Evolutionary conservation across 371 early-diverging fungal genomes (phyloP).

Genomic region (Mucor ambiguus): DNA sequence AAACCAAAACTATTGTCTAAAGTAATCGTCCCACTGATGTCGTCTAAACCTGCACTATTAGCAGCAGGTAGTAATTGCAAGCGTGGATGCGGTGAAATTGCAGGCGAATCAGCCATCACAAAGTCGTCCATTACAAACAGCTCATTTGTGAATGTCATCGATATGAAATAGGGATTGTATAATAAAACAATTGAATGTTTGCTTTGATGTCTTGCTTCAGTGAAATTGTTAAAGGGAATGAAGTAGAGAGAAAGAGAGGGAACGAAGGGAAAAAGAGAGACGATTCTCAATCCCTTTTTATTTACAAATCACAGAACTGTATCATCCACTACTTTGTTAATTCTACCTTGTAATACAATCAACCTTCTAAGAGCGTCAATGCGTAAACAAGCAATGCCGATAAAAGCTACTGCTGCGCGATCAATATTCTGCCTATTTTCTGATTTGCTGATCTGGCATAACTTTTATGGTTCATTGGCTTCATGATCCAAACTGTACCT

Average conservation of each 20-base stretch:
- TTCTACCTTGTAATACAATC: neutral
- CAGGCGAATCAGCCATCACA: neutral
- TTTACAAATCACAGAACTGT: neutral
- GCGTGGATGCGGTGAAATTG: neutral
- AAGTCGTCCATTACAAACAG: neutral
- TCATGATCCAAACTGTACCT: neutral
- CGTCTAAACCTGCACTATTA: neutral
- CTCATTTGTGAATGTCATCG: neutral
- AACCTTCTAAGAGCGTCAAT: neutral
- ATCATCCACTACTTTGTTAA: neutral
- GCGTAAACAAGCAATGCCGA: neutral
- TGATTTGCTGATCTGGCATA: neutral
- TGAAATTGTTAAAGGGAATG: neutral
- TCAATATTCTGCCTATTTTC: neutral
- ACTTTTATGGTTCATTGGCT: neutral
- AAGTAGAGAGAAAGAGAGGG: neutral
- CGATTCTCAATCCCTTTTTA: neutral
- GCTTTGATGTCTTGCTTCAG: neutral
- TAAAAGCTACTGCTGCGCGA: neutral
- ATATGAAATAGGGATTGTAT: neutral
- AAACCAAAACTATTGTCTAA: neutral
- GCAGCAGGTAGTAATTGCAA: neutral
- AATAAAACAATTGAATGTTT: neutral
- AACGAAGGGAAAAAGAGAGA: neutral
- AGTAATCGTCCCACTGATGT: neutral